phyloP scores from a whole-genome alignment of 176 grass and related monocot genomes.

The Phoenix roebelenii region DNA sequence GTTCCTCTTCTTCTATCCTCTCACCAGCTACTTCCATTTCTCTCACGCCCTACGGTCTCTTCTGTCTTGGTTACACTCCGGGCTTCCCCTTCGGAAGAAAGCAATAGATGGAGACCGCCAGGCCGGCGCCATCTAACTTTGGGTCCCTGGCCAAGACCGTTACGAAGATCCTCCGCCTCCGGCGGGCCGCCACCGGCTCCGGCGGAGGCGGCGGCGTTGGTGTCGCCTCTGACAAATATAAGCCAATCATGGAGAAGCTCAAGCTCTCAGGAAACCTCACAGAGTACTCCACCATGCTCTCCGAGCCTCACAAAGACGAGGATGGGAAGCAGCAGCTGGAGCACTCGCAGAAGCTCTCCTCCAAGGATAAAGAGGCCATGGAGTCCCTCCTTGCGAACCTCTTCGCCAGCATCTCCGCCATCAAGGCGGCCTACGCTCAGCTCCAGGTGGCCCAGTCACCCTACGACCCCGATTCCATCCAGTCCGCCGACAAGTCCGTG shows the following conservation, averaged over 20 bases:
- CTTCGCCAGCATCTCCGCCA: constrained; percentile 73
- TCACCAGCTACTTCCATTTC: not conserved
- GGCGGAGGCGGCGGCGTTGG: not conserved
- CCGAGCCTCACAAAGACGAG: constrained; percentile 23
- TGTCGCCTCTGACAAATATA: constrained; percentile 7
- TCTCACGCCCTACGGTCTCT: constrained; percentile 4
- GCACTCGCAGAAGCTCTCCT: not conserved
- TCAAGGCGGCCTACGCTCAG: constrained; percentile 89
- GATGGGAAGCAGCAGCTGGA: constrained; percentile 28
- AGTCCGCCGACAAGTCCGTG: constrained; percentile 50
- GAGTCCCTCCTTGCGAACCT: constrained; percentile 54
- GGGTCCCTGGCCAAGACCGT: constrained; percentile 40
- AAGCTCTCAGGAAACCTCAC: constrained; percentile 66
- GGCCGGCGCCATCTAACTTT: constrained; percentile 18
- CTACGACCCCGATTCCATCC: constrained; percentile 67
- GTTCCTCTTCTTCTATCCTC: too few species aligned
- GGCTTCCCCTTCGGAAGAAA: not conserved
- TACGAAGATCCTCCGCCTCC: constrained; percentile 68
- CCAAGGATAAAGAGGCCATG: constrained; percentile 19
- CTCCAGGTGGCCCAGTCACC: constrained; percentile 84
- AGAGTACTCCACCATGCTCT: constrained; percentile 39
- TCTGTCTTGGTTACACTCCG: not conserved
- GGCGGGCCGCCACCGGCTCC: constrained; percentile 13
- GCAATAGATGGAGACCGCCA: constrained; percentile 26
- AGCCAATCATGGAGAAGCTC: constrained; percentile 40